Evolutionary conservation across 2,329 filamentous ascomycete genomes (phyloP).

Genomic region (Nemania sp.): DNA sequence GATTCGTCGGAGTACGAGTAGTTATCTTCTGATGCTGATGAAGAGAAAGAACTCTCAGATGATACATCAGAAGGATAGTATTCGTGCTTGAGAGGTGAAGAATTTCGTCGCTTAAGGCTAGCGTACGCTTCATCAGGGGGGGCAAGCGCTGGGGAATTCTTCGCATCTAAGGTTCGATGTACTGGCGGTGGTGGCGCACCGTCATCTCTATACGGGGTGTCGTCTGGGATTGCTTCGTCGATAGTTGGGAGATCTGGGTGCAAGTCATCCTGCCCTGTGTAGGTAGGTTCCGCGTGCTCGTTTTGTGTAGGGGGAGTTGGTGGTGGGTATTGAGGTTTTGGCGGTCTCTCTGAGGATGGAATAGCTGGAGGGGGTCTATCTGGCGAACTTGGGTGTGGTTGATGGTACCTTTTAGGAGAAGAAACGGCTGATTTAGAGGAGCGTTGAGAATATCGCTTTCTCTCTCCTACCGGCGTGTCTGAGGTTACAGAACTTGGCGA

Average conservation of each 20-base stretch:
- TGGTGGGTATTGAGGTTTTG: conserved; percentile 38
- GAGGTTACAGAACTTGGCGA: conserved; percentile 45
- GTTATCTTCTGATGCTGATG: conserved; percentile 59
- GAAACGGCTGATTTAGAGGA: conserved; percentile 41
- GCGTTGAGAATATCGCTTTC: conserved; percentile 44
- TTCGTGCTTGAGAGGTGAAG: conserved; percentile 96
- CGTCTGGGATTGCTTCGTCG: conserved; percentile 52
- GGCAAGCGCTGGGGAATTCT: conserved; percentile 56
- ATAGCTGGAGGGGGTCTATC: conserved; percentile 46
- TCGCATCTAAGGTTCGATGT: conserved; percentile 60
- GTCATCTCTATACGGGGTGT: conserved; percentile 61
- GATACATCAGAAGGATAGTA: conserved; percentile 85
- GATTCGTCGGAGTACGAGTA: conserved; percentile 59
- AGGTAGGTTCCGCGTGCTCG: conserved; percentile 27
- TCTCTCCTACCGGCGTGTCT: conserved; percentile 57
- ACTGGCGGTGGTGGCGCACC: conserved; percentile 67
- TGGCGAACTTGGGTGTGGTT: conserved; percentile 49
- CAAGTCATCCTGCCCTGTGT: conserved; percentile 54
- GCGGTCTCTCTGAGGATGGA: conserved; percentile 54
- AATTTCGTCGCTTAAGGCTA: conserved; percentile 76
- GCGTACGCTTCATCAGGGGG: conserved; percentile 62
- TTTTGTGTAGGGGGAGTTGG: conserved; percentile 35
- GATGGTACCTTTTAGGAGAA: conserved; percentile 53
- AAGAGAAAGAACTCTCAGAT: conserved; percentile 55
- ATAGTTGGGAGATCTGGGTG: conserved; percentile 55